Percentiles rank a stretch among this genome's conserved stretches.
These are phyloP conservation scores for Myxozyma neotropica DNA, from an alignment of 805 yeast species.

Conservation along the genomic window DNA sequence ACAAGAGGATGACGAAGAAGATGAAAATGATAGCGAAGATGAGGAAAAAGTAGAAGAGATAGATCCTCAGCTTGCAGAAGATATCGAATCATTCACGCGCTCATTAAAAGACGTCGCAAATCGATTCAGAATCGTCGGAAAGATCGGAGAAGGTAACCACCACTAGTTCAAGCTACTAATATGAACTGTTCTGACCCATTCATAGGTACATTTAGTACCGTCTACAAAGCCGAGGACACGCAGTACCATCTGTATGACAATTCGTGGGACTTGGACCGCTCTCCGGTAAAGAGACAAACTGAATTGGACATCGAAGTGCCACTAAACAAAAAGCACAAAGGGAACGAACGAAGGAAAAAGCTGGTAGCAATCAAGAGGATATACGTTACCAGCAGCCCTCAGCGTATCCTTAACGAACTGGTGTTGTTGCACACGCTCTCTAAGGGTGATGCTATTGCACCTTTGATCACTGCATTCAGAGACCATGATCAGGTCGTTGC, in stretches of 20 bases:
- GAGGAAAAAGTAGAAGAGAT: slow-evolving; percentile 25
- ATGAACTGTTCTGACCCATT: neutral
- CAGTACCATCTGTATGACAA: slow-evolving; percentile 44
- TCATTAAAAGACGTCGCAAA: slow-evolving; percentile 57
- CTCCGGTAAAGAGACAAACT: slow-evolving; percentile 42
- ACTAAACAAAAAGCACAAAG: slow-evolving; percentile 17
- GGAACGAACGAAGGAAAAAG: slow-evolving; percentile 33
- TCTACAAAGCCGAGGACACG: slow-evolving; percentile 61
- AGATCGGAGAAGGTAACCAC: slow-evolving; percentile 55
- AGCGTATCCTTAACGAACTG: slow-evolving; percentile 85
- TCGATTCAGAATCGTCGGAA: slow-evolving; percentile 55
- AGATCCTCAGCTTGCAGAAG: slow-evolving; percentile 58
- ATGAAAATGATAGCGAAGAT: slow-evolving; percentile 12
- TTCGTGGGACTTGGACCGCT: slow-evolving; percentile 38
- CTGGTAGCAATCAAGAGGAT: slow-evolving; percentile 88
- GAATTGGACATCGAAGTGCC: neutral
- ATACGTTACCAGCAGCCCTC: slow-evolving; percentile 93
- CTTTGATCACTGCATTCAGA: slow-evolving; percentile 83
- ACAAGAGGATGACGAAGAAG: slow-evolving; percentile 16
- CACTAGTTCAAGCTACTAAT: neutral
- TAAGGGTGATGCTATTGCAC: slow-evolving; percentile 71
- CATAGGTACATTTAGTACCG: slow-evolving; percentile 61
- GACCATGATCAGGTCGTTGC: slow-evolving; percentile 91
- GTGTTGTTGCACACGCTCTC: slow-evolving; percentile 65
- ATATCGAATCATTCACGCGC: slow-evolving; percentile 56